phyloP scores from a whole-genome alignment of 1,284 basidiomycete genomes.

The Takashimella tepidaria region DNA sequence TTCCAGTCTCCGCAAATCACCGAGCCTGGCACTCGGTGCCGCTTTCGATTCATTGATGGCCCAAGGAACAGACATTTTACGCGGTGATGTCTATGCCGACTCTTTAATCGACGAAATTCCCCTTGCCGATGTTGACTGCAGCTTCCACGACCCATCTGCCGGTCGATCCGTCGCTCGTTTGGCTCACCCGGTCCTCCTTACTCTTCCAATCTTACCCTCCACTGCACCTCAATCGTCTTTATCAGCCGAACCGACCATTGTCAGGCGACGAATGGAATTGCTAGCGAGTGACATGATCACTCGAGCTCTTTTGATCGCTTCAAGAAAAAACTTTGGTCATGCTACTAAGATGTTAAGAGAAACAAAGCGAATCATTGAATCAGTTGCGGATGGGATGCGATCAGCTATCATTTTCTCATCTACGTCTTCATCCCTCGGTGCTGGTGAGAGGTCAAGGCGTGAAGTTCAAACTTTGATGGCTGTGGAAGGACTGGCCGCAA shows the following conservation, averaged over 20 bases:
- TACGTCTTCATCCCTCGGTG: background rate
- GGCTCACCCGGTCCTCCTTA: slow-evolving; percentile 80
- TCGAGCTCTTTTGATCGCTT: slow-evolving; percentile 79
- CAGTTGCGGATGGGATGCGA: slow-evolving; percentile 64
- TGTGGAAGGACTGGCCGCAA: slow-evolving; percentile 71
- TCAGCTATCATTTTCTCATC: slow-evolving; percentile 43
- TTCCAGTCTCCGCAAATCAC: slow-evolving; percentile 8
- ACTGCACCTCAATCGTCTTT: slow-evolving; percentile 51
- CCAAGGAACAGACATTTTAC: slow-evolving; percentile 83
- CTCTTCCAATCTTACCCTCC: slow-evolving; percentile 72
- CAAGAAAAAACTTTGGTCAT: slow-evolving; percentile 75
- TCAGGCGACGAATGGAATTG: slow-evolving; percentile 88
- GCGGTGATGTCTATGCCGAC: slow-evolving; percentile 82
- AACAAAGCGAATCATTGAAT: slow-evolving; percentile 80
- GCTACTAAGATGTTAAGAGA: slow-evolving; percentile 81
- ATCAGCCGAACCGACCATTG: slow-evolving; percentile 73
- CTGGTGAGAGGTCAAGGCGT: slow-evolving; percentile 58
- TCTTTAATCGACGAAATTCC: slow-evolving; percentile 88
- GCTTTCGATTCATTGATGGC: slow-evolving; percentile 83
- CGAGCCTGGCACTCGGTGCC: slow-evolving; percentile 54
- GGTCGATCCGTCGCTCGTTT: slow-evolving; percentile 75
- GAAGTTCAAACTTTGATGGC: slow-evolving; percentile 65
- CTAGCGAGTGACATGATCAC: slow-evolving; percentile 92
- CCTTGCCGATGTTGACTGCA: slow-evolving; percentile 83
- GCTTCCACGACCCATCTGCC: slow-evolving; percentile 82